Evolutionary conservation across 495 filamentous ascomycete genomes (phyloP).

Genomic region (Hyaloscypha variabilis): DNA sequence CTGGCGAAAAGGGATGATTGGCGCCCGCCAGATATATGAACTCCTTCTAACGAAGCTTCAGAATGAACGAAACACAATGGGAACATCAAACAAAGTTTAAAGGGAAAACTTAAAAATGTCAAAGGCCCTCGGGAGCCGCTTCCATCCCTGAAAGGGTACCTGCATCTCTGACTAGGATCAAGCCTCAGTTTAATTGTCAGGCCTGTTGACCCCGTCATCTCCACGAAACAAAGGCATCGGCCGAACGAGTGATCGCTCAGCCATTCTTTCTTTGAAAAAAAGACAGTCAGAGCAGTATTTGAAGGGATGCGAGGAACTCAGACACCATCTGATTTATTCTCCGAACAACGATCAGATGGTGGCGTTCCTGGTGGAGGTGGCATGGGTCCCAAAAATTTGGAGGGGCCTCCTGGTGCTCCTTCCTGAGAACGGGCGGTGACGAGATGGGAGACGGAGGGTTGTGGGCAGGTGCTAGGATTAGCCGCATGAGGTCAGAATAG

Average conservation of each 20-base stretch:
- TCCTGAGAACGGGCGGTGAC: not conserved
- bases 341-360: not conserved
- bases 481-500: not conserved
- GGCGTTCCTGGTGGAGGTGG: not conserved
- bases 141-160: not conserved
- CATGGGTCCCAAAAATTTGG: not conserved
- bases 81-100: conserved; percentile 1
- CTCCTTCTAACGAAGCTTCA: not conserved
- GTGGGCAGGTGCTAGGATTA: not conserved
- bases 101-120: not conserved
- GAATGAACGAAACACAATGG: not conserved
- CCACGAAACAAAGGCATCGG: not conserved
- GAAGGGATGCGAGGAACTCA: not conserved
- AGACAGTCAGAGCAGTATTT: not conserved
- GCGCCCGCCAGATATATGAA: not conserved
- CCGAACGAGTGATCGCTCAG: not conserved
- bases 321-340: not conserved
- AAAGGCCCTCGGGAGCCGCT: not conserved
- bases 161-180: conserved; percentile 3
- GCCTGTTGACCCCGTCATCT: not conserved
- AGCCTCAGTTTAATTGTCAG: not conserved
- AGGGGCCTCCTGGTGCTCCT: not conserved
- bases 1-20: not conserved
- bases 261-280: not conserved
- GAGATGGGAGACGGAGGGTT: not conserved